A percentile compares a stretch with the other conserved stretches of the same genome.
Evolutionary conservation across 495 filamentous ascomycete genomes (phyloP).

Genomic region (Tuber aestivum): DNA sequence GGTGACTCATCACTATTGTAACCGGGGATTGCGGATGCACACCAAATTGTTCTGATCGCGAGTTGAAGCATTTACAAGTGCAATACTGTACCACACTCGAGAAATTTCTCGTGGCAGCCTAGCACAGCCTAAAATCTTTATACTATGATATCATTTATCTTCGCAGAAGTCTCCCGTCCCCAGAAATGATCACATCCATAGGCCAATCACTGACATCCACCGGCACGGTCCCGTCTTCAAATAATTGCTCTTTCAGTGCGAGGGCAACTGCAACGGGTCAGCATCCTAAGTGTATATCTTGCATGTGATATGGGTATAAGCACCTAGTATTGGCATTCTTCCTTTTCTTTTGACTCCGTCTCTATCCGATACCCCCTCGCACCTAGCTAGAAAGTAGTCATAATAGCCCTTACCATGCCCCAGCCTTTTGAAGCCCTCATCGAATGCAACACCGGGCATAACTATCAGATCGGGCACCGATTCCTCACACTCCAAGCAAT

Average conservation of each 20-base stretch:
- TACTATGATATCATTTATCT: conserved; percentile 14
- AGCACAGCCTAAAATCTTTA: background rate
- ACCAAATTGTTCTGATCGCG: background rate
- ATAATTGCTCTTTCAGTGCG: conserved; percentile 79
- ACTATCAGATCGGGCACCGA: conserved; percentile 74
- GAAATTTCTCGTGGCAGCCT: background rate
- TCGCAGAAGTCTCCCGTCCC: conserved; percentile 46
- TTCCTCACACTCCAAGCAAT: conserved; percentile 58
- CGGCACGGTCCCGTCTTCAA: conserved; percentile 58
- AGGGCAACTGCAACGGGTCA: conserved; percentile 64
- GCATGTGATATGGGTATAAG: background rate
- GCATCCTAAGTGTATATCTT: conserved; percentile 21
- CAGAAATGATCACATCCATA: conserved; percentile 61
- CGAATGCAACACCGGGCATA: conserved; percentile 92
- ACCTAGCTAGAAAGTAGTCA: conserved; percentile 80
- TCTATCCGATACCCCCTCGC: conserved; percentile 49
- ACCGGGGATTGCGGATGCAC: background rate
- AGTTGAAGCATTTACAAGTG: background rate
- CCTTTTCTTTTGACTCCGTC: conserved; percentile 45
- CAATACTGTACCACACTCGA: background rate
- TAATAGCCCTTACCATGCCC: conserved; percentile 98
- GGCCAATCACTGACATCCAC: conserved; percentile 61
- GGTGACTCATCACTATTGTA: background rate
- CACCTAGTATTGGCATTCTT: conserved; percentile 52
- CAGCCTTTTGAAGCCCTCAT: conserved; percentile 64